Percentiles rank a stretch among this genome's conserved stretches.
Evolutionary conservation across 2,329 filamentous ascomycete genomes (phyloP).

Genomic region (Cladosporium sp.): DNA sequence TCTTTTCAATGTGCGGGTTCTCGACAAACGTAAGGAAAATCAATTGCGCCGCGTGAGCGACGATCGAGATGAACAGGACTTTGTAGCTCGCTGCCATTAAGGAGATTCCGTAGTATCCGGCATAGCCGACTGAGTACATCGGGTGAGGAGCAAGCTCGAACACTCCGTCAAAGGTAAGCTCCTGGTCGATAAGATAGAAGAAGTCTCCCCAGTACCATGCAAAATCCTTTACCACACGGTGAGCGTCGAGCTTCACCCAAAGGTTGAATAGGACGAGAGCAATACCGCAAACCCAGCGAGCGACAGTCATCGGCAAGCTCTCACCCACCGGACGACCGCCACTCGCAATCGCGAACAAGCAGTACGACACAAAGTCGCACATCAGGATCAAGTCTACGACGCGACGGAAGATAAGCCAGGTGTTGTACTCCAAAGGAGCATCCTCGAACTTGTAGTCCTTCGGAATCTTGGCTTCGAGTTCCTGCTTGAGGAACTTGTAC

Average conservation of each 20-base stretch:
- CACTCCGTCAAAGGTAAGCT: constrained; percentile 95
- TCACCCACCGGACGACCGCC: constrained; percentile 71
- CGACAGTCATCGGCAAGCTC: constrained; percentile 60
- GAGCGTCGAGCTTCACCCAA: constrained; percentile 97
- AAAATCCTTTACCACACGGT: constrained; percentile 97
- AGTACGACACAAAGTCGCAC: constrained; percentile 98
- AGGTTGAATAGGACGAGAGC: constrained; percentile 86
- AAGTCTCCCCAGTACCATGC: constrained; percentile 99
- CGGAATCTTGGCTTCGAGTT: constrained; percentile 91
- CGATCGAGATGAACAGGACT: constrained; percentile 92
- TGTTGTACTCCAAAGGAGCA: constrained; percentile 96
- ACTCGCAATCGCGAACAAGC: constrained; percentile 89
- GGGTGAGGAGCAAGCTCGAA: constrained; percentile 99
- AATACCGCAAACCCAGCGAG: constrained; percentile 76
- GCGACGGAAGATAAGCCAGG: constrained; percentile 93
- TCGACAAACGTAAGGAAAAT: constrained; percentile 88
- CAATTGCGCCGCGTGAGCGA: constrained; percentile 92
- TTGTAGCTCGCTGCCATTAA: constrained; percentile 98
- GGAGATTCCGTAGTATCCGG: constrained; percentile 96
- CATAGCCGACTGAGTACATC: constrained; percentile 98
- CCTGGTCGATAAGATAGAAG: constrained; percentile 97
- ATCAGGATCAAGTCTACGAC: constrained; percentile 96
- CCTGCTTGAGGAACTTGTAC: constrained; percentile 77
- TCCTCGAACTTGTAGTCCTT: constrained; percentile 90
- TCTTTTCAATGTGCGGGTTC: constrained; percentile 97